Evolutionary conservation across 2,329 filamentous ascomycete genomes (phyloP), one percentile per base, ranked within the genome.

Genomic region (Fusarium keratoplasticum): DNA sequence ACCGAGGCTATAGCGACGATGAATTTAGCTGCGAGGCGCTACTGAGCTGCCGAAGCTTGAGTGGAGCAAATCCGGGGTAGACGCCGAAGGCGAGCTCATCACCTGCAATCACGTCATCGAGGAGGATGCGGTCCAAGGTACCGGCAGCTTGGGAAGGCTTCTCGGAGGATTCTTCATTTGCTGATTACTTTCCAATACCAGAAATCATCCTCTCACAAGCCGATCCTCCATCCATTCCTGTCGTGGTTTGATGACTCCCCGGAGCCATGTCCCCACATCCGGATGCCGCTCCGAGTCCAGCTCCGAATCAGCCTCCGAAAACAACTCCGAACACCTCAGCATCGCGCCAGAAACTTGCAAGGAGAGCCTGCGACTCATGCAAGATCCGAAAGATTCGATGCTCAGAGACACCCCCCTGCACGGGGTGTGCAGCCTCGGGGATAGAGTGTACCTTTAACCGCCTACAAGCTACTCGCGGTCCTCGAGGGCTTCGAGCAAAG

Each of bases 371-470:
- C 76, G 87, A 88, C 70, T 86, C 83, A 22, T 89, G 87, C 80
- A 88, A 87, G 79, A 83, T 89, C 47, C 83, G 87, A 64, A 89
- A 89, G 80, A 85, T 88, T 67, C 84, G 84, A 55, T 89, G 87
- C 76, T 84, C 84, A 16, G 87, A 86, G 58, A 79, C 80, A 2
- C 80, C 84, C 25, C 87, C 87, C 8, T 89, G 87, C 66, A 80
- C 80, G 29, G 83, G 84, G 11, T 89, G 87, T 71, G 75, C 80
- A 27, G 81, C 84, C 18, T 82, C 85, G 3, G 81, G 84, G 9
- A 84, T 88, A 60, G 81, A 84, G 18, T 88, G 87, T 76, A 88
- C 86, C n/a, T 89, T 88, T 77, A 84, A 84, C 66, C 84, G 83
- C 16, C 77, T 79, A 7, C 85, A 85, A 50, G 81, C 83, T 13